Conservation (phyloP, 1,284 basidiomycete genomes). For the Microbotryum intermedium region DNA sequence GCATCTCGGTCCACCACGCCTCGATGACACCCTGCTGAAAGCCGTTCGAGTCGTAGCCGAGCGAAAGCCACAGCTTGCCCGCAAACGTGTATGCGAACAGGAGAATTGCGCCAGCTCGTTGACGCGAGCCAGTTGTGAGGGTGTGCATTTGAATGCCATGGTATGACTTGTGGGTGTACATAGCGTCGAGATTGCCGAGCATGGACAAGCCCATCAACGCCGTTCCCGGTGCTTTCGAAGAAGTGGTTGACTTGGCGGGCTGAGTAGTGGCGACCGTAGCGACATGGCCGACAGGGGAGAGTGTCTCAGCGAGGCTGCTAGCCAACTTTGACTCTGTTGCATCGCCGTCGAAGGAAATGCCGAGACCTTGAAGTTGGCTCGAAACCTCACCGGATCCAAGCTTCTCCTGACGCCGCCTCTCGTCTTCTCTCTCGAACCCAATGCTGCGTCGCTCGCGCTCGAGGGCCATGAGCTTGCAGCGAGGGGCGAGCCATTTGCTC, state of each 20-base stretch:
- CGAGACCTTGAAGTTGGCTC: slow-evolving; percentile 3
- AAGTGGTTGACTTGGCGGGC: too few species aligned
- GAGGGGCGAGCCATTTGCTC: slow-evolving; percentile 51
- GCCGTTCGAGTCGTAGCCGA: slow-evolving; percentile 65
- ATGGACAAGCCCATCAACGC: slow-evolving; percentile 66
- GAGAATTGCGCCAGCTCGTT: slow-evolving; percentile 60
- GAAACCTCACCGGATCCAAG: background rate
- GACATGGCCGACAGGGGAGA: background rate
- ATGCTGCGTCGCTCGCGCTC: slow-evolving; percentile 54
- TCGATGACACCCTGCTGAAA: slow-evolving; percentile 54
- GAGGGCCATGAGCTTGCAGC: slow-evolving; percentile 55
- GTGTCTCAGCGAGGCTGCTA: background rate
- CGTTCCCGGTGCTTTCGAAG: slow-evolving; percentile 39
- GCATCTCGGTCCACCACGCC: slow-evolving; percentile 42
- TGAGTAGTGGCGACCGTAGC: too few species aligned
- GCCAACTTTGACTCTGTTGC: background rate
- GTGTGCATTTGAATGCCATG: slow-evolving; percentile 50
- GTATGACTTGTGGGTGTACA: slow-evolving; percentile 59
- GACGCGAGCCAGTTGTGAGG: slow-evolving; percentile 66
- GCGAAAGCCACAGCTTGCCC: slow-evolving; percentile 52
- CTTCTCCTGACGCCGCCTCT: slow-evolving; percentile 37
- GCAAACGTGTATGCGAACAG: slow-evolving; percentile 67
- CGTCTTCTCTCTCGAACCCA: slow-evolving; percentile 61
- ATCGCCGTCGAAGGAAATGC: background rate
- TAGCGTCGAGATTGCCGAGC: slow-evolving; percentile 58